Conservation (phyloP, 176 grass and related monocot species). For the Triticum urartu region DNA sequence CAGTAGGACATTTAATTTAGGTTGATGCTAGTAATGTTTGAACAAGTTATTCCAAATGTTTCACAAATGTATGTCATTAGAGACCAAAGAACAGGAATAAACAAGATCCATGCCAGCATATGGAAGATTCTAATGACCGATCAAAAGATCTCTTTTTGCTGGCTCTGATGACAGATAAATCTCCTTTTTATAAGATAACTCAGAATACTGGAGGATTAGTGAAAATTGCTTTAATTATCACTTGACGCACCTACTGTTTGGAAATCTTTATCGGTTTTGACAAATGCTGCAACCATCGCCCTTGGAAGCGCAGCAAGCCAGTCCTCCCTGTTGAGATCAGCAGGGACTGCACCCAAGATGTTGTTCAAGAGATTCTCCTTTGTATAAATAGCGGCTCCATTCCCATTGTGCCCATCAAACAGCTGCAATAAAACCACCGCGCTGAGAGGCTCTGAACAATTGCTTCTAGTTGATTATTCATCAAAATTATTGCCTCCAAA, state of each 20-base stretch:
- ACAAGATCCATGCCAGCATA: slow-evolving; percentile 1
- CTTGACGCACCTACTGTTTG: slow-evolving; percentile 62
- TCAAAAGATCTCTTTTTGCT: not conserved
- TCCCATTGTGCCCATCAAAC: slow-evolving; percentile 95
- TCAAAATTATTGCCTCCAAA: not conserved
- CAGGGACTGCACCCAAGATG: slow-evolving; percentile 68
- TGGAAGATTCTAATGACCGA: not conserved
- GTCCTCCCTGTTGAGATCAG: slow-evolving; percentile 86
- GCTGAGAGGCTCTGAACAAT: not conserved
- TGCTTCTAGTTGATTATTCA: not conserved
- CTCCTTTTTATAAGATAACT: not conserved
- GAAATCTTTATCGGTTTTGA: slow-evolving; percentile 97
- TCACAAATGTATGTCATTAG: not conserved
- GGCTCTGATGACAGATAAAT: not conserved
- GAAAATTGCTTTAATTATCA: not conserved
- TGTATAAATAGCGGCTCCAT: slow-evolving; percentile 73
- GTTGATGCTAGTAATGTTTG: not conserved
- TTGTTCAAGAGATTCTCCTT: slow-evolving; percentile 96
- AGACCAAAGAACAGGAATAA: not conserved
- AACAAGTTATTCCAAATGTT: not conserved
- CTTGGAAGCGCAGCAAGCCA: slow-evolving; percentile 91
- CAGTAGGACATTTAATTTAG: not conserved
- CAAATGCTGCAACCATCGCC: slow-evolving; percentile 87
- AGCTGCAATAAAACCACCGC: slow-evolving; percentile 50
- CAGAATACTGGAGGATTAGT: not conserved